Evolutionary conservation across 176 grass and related monocot species (phyloP), one percentile per base, ranked within the genome.

Genomic region (Zoysia japonica): DNA sequence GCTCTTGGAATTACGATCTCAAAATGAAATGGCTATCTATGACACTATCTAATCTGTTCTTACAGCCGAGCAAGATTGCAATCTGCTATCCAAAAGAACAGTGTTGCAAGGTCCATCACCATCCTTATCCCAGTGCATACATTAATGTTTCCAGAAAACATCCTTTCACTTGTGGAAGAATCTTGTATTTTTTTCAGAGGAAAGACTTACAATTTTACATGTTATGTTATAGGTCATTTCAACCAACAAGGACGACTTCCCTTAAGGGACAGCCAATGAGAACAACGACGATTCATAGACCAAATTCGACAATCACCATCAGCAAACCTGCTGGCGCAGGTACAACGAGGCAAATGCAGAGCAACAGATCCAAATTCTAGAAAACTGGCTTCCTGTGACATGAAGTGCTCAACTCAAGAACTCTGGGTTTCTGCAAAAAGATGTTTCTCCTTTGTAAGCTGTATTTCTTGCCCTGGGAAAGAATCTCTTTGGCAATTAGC

Each of bases 291-390:
- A 72, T 85, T 65, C 82, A 81, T 72, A 84, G 82, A 77, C 87
- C 82, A 45, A 89, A 81, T 71, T 81, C 82, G 77, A 85, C 77
- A 2, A 71, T 80, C 52, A 83, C 85, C 14, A 73, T 87, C 85
- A 87, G 56, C 72, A 87, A 78, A 83, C 68, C 68, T 13, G 19
- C 53, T 7, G 45, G 61, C 73, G 56, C n/a, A 6, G 61, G 68
- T 73, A 55, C n/a, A 6, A 67, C 11, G 70, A 88, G 76, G 64
- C 82, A 73, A 17, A 49, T 76, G 46, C 77, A 81, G 61, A 85
- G 65, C 60, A 85, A 67, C 42, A 81, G 78, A 16, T 67, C 59
- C 20, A 89, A 85, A 76, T 89, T 85, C 43, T 89, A 85, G 78
- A 74, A 50, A 66, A 72, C 3, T 12, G 20, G 51, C 42, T 38